Percentiles rank a stretch among this genome's conserved stretches.
Conservation (phyloP, 2,329 filamentous ascomycete species). For the Coleophoma eucalyptorum region DNA sequence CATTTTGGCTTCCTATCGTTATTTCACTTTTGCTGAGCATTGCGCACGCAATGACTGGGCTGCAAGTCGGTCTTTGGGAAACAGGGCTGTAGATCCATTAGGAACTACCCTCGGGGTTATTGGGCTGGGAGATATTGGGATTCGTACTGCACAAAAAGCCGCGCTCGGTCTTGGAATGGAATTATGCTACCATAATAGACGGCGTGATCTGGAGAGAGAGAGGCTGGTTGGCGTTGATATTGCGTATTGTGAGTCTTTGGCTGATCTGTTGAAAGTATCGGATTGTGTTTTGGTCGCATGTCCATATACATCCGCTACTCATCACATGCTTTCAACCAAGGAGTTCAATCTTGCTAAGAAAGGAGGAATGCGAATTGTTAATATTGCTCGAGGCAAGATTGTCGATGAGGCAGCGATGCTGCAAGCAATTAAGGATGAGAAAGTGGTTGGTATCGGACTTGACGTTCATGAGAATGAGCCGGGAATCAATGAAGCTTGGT, state of each 20-base stretch:
- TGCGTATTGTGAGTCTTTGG: slow-evolving; percentile 22
- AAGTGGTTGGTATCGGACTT: slow-evolving; percentile 28
- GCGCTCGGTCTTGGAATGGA: slow-evolving; percentile 27
- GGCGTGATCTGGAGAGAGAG: slow-evolving; percentile 10
- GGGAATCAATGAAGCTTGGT: slow-evolving; percentile 23
- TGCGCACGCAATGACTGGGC: slow-evolving; percentile 15
- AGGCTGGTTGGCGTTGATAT: slow-evolving; percentile 11
- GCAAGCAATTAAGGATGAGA: slow-evolving; percentile 26
- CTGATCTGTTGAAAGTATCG: slow-evolving; percentile 21
- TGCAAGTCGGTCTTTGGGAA: slow-evolving; percentile 12
- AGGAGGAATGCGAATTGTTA: slow-evolving; percentile 28
- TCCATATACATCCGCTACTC: slow-evolving; percentile 24
- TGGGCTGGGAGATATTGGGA: slow-evolving; percentile 31
- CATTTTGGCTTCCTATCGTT: slow-evolving; percentile 19
- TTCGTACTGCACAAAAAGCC: slow-evolving; percentile 24
- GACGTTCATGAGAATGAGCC: slow-evolving; percentile 33
- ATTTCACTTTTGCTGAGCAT: slow-evolving; percentile 19
- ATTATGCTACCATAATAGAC: slow-evolving; percentile 24
- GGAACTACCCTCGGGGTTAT: slow-evolving; percentile 28
- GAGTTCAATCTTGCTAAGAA: slow-evolving; percentile 17
- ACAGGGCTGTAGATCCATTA: slow-evolving; percentile 19
- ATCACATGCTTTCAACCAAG: slow-evolving; percentile 18
- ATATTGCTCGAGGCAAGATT: slow-evolving; percentile 30
- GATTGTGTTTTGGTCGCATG: slow-evolving; percentile 30
- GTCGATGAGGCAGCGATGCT: slow-evolving; percentile 31